Base-by-base conservation (phyloP, 2,329 filamentous ascomycete genomes). In the Emydomyces testavorans region DNA sequence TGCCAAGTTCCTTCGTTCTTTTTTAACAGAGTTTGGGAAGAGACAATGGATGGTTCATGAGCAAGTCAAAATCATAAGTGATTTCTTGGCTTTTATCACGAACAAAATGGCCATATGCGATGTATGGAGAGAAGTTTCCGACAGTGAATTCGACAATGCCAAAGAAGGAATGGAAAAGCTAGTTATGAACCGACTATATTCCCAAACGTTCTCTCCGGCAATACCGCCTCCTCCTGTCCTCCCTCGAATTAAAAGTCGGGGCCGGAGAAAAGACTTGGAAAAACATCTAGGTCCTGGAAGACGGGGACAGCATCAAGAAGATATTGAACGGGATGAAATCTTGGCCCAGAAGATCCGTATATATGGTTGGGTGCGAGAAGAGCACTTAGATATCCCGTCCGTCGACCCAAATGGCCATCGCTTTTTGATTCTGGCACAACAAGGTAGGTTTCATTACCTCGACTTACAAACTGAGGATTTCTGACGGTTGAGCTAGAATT, bases 41-140 rank as follows among this genome's bases (percentile, higher is more conserved):
- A 86, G 89, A 57, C 92, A 96, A 66, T 98, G 92, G 92, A 94
- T 94, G 85, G 92, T 95, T 5, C 92, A 98, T 63, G 92, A 98
- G 68, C 92, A 98, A 65, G 92, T 96, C 62, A 98, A 98, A 69
- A 96, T 98, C 53, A 94, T 98, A 52, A 80, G 86, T 55, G 93
- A 98, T 63, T 98, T 98, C 57, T 72, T 98, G 40, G 81, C 88
- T 37, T 98, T 98, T 60, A 98, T 98, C 54, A 85, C 85, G 46
- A 94, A 94, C 68, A 96, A 96, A 71, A 98, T 98, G 93, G 87
- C 83, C 11, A 78, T 87, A 54, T 98, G 92, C 61, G 92, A 98
- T 53, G 87, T 98, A 2, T 98, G 92, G 92, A 80, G 85, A 49
- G 86, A 92, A 28, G 86, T 96, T 0, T 94, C 89, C 0, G 92